phyloP scores from a whole-genome alignment of 75 land plant species.

The Cryptomeria japonica region DNA sequence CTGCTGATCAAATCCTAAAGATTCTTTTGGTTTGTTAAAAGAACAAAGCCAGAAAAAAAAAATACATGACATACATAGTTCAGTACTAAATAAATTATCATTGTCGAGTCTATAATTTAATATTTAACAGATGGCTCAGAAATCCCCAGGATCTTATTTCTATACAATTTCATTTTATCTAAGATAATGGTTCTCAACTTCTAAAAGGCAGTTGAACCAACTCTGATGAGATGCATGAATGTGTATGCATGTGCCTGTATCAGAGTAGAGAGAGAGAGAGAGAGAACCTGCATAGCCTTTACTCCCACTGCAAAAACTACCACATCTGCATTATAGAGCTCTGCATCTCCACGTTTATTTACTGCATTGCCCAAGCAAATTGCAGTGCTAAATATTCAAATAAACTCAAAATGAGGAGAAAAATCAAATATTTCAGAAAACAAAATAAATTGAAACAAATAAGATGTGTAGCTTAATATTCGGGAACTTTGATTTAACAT shows the following conservation, averaged over 20 bases:
- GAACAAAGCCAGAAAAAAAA: not conserved
- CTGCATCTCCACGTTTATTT: constrained; percentile 28
- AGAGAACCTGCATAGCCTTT: constrained; percentile 40
- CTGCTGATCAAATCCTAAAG: not conserved
- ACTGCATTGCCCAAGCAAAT: constrained; percentile 23
- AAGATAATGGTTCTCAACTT: not conserved
- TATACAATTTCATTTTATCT: not conserved
- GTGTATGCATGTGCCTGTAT: not conserved
- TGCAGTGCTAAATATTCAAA: not conserved
- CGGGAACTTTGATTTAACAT: not conserved
- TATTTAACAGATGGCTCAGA: not conserved
- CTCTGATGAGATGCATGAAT: not conserved
- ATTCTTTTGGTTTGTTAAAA: not conserved
- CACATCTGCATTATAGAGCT: constrained; percentile 32
- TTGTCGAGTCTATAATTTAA: not conserved
- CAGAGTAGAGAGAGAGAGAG: not conserved
- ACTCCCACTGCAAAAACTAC: constrained; percentile 47
- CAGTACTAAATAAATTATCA: not conserved
- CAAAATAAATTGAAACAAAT: not conserved
- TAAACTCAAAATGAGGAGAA: not conserved
- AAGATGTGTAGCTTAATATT: not conserved
- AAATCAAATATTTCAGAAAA: not conserved
- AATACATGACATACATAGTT: not conserved
- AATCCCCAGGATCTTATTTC: not conserved
- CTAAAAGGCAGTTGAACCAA: not conserved